Conservation (phyloP, 192 early-diverging fungal genomes). For the Backusella mclennaniae region DNA sequence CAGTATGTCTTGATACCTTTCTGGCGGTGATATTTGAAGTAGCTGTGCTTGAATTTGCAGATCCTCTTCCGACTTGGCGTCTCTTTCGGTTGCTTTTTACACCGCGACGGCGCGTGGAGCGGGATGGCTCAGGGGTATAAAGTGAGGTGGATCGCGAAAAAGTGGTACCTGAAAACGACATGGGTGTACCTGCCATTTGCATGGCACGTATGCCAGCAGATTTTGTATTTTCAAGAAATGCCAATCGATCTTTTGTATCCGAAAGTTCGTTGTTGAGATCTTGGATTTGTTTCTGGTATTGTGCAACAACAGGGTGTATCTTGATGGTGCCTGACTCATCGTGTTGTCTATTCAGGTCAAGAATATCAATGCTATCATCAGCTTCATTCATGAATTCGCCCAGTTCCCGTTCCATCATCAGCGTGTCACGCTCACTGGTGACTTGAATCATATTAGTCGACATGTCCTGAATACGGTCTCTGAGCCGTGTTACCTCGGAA, state of each 20-base stretch:
- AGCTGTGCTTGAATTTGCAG: slow-evolving; percentile 11
- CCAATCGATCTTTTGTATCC: slow-evolving; percentile 35
- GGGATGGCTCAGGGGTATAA: slow-evolving; percentile 1
- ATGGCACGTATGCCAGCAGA: background rate
- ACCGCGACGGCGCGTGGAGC: background rate
- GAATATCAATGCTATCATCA: slow-evolving; percentile 3
- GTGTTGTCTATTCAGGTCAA: background rate
- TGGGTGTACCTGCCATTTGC: background rate
- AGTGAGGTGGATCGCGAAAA: background rate
- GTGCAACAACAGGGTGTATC: slow-evolving; percentile 33
- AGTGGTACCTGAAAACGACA: slow-evolving; percentile 15
- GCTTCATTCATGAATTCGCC: slow-evolving; percentile 35
- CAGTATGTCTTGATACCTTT: background rate
- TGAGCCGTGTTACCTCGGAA: slow-evolving; percentile 45
- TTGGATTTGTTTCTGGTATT: slow-evolving; percentile 39
- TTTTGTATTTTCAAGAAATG: slow-evolving; percentile 21
- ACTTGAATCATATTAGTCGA: slow-evolving; percentile 43
- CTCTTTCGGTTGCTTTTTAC: background rate
- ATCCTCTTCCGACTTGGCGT: background rate
- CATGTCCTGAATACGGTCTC: slow-evolving; percentile 47
- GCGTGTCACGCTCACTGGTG: slow-evolving; percentile 52
- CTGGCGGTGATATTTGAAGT: background rate
- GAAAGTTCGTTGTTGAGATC: slow-evolving; percentile 31
- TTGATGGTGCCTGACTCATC: slow-evolving; percentile 4
- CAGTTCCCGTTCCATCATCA: slow-evolving; percentile 49